Base-by-base conservation (phyloP, 371 early-diverging fungal species). In the Mortierella sp. region DNA sequence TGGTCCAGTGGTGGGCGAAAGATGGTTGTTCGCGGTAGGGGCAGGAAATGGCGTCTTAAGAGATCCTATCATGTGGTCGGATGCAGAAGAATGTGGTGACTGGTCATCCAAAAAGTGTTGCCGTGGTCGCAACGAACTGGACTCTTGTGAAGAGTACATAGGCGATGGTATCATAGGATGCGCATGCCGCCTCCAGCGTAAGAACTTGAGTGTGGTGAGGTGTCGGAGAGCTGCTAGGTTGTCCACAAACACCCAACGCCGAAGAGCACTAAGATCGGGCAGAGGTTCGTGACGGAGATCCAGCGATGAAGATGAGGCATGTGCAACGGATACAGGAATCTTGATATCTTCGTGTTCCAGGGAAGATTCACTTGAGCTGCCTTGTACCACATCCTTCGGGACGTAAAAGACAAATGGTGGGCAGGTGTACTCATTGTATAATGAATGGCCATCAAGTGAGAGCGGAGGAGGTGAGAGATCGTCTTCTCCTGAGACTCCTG, bases 191-290 rank as follows among this genome's bases (percentile, higher is more conserved):
- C 72, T 49, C 72, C 72, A 72, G 0, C 52, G 21, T 39, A 72
- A 42, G 16, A 72, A 72, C 46, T 72, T 72, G 45, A 61, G 59
- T 0, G 63, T 72, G 10, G 72, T 72, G 12, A 61, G 67, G 49
- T 72, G 66, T 10, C 72, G 57, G 14, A 72, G 45, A 1, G 67
- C 72, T 12, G 66, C 62, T 27, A 72, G 23, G 41, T 66, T 47
- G 3, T 46, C 31, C 1, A 58, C 41, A 56, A 56, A 66, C 9
- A 66, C 39, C 72, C 72, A 72, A 2, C 53, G 50, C n/a, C 65
- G 26, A 13, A 64, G n/a, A 2, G 53, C 27, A 4, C 41, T 52
- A 38, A 71, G 38, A 18, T 61, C 67, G 8, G 60, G 13, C n/a
- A 12, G 7, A 12, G n/a, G n/a, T 45, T 12, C 5, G 45, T 45